Percentiles rank a stretch among this genome's conserved stretches.
Evolutionary conservation across 805 yeast genomes (phyloP).

Genomic region (Candida boidinii): DNA sequence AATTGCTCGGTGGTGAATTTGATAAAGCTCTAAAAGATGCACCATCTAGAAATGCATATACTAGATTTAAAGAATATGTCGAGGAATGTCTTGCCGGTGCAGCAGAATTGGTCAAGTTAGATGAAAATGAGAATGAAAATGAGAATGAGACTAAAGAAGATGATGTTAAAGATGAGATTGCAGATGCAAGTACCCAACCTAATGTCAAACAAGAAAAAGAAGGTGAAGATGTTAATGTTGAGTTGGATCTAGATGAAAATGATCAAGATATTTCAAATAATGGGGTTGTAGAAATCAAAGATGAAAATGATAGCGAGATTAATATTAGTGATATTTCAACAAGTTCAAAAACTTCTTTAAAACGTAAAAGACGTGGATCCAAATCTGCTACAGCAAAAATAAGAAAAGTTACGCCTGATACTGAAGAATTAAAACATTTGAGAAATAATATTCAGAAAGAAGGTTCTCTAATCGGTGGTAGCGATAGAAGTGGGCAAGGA

Average conservation of each 20-base stretch:
- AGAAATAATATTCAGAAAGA: too few species aligned
- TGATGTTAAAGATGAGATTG: background rate
- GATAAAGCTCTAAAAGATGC: slow-evolving; percentile 17
- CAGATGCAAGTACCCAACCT: background rate
- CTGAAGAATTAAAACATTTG: too few species aligned
- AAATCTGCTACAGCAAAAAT: too few species aligned
- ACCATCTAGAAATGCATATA: slow-evolving; percentile 14
- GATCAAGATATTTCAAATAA: slow-evolving; percentile 6
- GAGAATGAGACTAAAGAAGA: background rate
- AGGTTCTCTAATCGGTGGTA: too few species aligned
- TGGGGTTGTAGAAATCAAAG: slow-evolving; percentile 5
- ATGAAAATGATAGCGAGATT: too few species aligned
- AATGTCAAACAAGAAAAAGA: slow-evolving; percentile 6
- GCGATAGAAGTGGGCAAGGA: too few species aligned
- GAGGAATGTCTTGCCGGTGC: slow-evolving; percentile 15
- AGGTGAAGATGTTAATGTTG: slow-evolving; percentile 10
- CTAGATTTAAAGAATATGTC: slow-evolving; percentile 16
- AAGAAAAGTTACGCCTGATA: too few species aligned
- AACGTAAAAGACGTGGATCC: too few species aligned
- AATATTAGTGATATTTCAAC: too few species aligned
- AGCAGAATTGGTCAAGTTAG: slow-evolving; percentile 6
- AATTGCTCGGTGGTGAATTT: slow-evolving; percentile 17
- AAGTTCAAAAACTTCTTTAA: too few species aligned
- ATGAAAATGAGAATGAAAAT: slow-evolving; percentile 7
- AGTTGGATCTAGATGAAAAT: slow-evolving; percentile 12